Conservation (phyloP, 2,329 filamentous ascomycete genomes). For the Albophoma yamanashiensis region DNA sequence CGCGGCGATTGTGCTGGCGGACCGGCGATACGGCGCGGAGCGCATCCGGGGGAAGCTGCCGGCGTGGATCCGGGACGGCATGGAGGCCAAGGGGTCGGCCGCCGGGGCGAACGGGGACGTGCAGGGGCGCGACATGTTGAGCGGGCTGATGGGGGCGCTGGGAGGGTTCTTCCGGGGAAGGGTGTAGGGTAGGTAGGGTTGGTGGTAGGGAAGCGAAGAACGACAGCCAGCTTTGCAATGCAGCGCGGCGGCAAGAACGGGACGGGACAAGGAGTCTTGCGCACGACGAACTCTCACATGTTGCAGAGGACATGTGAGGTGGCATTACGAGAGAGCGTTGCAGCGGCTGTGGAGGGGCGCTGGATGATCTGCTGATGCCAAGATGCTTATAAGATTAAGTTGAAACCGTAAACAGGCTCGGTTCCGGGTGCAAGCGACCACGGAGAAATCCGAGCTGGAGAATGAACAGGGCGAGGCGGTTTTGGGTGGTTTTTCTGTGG, state of each 20-base stretch:
- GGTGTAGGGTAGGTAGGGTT: neutral
- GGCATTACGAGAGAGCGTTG: neutral
- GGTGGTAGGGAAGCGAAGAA: neutral
- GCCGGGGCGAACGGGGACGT: conserved; percentile 29
- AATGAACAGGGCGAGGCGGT: neutral
- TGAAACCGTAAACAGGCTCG: neutral
- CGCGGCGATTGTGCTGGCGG: conserved; percentile 78
- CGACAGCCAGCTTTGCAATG: neutral
- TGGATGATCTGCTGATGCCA: neutral
- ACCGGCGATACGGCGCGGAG: conserved; percentile 64
- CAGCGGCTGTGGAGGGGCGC: neutral
- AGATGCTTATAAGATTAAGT: neutral
- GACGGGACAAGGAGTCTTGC: neutral
- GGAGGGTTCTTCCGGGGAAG: conserved; percentile 46
- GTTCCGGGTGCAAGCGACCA: neutral
- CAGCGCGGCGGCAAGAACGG: neutral
- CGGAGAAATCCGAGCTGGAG: neutral
- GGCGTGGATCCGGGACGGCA: conserved; percentile 71
- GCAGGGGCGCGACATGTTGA: conserved; percentile 29
- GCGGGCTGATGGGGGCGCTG: conserved; percentile 47
- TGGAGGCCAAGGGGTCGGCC: conserved; percentile 27
- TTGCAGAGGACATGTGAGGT: neutral
- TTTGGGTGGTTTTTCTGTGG: neutral
- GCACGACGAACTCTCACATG: neutral
- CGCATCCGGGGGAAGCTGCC: conserved; percentile 73